Base-by-base conservation (phyloP, 2,329 filamentous ascomycete species). In the Fusarium miscanthi region DNA sequence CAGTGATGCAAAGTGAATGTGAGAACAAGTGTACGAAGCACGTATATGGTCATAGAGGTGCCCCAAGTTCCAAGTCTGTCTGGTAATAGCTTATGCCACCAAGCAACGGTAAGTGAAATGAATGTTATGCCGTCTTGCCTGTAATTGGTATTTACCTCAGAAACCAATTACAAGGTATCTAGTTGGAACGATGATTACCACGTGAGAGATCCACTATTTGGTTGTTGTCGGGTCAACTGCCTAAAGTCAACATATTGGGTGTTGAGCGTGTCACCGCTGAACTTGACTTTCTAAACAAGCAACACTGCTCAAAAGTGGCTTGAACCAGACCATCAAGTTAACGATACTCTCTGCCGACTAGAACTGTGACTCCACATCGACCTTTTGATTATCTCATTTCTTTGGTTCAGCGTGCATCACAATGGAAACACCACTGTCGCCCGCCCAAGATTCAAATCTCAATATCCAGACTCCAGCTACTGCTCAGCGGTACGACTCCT, bases 361-460 rank as follows among this genome's bases (percentile, higher is more conserved):
- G 41, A 27, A 41, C 41, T 40, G 31, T 17, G 31, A 49, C 31
- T 60, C 33, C 48, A 16, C 21, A 63, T 66, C 57, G 27, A 56
- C 43, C 68, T 46, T 59, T 66, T 59, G 27, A 63, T 67, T 70
- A 58, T 56, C 27, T 49, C 63, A 54, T 59, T 33, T 37, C 48
- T 69, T 71, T 70, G 61, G 45, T 69, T 71, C 63, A 73, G 70
- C 64, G 68, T 60, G 56, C 57, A 67, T 64, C 70, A 77, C 60
- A 57, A 78, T 78, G 77, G 69, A 74, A 65, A 73, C 75, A 53
- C 77, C 77, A 62, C 66, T 78, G 51, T 76, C 77, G 42, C 76
- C 75, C 30, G 60, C 66, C 37, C 70, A 73, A 60, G 71, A 74
- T 57, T 75, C 76, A 27, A 69, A 58, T 63, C 74, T 78, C 61